Evolutionary conservation across 179 eudicot species (phyloP), one percentile per base, ranked within the genome.

Genomic region (Nepenthes alata): DNA sequence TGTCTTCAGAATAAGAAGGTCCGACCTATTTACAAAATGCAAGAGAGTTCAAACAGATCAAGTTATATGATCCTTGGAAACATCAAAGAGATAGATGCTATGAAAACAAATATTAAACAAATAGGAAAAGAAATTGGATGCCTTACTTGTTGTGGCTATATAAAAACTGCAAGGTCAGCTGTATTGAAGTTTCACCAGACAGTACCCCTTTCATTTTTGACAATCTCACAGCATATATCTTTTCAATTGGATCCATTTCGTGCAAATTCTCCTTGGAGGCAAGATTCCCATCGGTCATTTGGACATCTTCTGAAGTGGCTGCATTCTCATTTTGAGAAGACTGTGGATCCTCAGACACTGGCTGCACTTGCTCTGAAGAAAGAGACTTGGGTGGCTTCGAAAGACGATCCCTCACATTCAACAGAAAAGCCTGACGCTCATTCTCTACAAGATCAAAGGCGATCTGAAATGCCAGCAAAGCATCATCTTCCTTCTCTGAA

Each of bases 141-240:
- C 13, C 75, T 79, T 70, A 93, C 98, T 84, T 93, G 83, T 93
- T 89, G 73, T 89, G 98, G 69, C 95, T 89, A 60, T 86, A 89
- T 54, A 93, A 64, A 70, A 89, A 93, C 73, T 93, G 98, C 69
- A 89, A 72, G 13, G 95, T 80, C 69, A 89, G 70, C 80, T 85
- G 95, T 53, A 89, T 93, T 8, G 98, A 93, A 72, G 95, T 93
- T 75, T 93, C 98, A 49, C 96, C 98, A 10, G 96, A 85, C 81
- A 93, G 75, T 71, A 93, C 87, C 62, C 85, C 95, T 73, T 68
- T 85, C 6, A 89, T 45, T 87, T 85, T 93, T 35, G 72, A 63
- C 67, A 86, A 61, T 64, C 98, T 79, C 70, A 81, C 95, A 62
- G 86, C 86, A 72, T 85, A 93, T 44, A 60, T 72, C 25, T 65